Evolutionary conservation across 2,329 filamentous ascomycete genomes (phyloP).

Genomic region (Botryosphaeria dothidea): DNA sequence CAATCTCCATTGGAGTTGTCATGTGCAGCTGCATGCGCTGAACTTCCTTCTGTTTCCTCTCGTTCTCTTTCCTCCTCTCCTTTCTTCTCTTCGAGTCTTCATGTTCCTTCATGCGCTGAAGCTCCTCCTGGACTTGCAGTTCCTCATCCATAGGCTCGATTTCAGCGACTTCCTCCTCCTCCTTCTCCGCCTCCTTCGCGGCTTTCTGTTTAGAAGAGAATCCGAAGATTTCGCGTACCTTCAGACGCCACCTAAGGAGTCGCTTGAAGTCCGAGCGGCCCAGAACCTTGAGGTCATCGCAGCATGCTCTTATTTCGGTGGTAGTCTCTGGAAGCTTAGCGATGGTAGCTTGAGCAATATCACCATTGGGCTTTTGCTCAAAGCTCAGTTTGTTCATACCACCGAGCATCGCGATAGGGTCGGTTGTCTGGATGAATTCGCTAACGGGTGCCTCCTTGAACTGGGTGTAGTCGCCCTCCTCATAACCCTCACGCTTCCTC

Average conservation of each 20-base stretch:
- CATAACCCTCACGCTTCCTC: slow-evolving; percentile 95
- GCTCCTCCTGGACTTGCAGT: slow-evolving; percentile 81
- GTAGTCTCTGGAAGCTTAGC: slow-evolving; percentile 86
- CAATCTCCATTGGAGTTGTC: slow-evolving; percentile 93
- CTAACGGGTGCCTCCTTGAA: slow-evolving; percentile 87
- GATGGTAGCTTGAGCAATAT: slow-evolving; percentile 83
- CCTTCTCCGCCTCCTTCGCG: slow-evolving; percentile 50
- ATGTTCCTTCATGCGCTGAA: slow-evolving; percentile 79
- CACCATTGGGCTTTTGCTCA: slow-evolving; percentile 70
- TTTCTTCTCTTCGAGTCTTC: slow-evolving; percentile 77
- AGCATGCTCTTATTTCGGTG: slow-evolving; percentile 75
- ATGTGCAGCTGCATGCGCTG: slow-evolving; percentile 98
- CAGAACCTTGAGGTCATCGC: slow-evolving; percentile 82
- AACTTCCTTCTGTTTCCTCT: slow-evolving; percentile 91
- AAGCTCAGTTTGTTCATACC: slow-evolving; percentile 83
- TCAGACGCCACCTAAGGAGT: slow-evolving; percentile 84
- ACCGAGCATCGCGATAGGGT: slow-evolving; percentile 91
- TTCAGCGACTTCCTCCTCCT: slow-evolving; percentile 76
- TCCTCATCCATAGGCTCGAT: slow-evolving; percentile 95
- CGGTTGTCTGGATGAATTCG: slow-evolving; percentile 90
- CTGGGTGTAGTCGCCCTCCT: slow-evolving; percentile 91
- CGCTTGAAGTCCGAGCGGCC: slow-evolving; percentile 94
- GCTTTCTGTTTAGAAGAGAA: slow-evolving; percentile 72
- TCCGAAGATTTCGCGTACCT: slow-evolving; percentile 86
- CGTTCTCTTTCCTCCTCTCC: slow-evolving; percentile 83